phyloP scores from a whole-genome alignment of 177 flowering plant genomes.

The Vitis hybrid region DNA sequence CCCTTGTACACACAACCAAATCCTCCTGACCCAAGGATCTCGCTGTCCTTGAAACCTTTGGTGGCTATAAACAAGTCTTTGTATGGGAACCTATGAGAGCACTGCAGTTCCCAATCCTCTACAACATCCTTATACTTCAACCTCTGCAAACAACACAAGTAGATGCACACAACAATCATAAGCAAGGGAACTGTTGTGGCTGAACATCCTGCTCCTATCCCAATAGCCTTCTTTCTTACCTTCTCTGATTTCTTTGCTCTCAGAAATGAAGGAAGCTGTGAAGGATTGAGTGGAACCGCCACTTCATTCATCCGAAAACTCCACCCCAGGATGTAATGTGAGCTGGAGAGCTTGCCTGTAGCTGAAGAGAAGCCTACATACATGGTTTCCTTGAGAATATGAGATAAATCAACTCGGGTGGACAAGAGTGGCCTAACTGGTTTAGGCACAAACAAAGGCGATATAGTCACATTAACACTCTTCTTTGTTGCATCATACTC shows the following conservation, averaged over 20 bases:
- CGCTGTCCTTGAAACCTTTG: constrained; percentile 44
- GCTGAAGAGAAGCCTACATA: constrained; percentile 59
- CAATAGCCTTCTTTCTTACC: too few relatives aligned
- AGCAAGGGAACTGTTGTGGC: too few relatives aligned
- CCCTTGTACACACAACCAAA: constrained; percentile 67
- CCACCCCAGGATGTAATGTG: constrained; percentile 59
- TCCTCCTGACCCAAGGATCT: constrained; percentile 52
- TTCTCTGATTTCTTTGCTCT: too few relatives aligned
- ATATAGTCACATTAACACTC: constrained; percentile 23
- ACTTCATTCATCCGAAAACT: constrained; percentile 29
- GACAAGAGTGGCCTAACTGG: constrained; percentile 27
- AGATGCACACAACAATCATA: too few relatives aligned
- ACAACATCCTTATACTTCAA: constrained; percentile 41
- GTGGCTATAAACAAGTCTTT: constrained; percentile 48
- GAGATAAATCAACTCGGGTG: constrained; percentile 9
- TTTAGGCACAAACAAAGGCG: not conserved
- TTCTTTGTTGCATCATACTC: constrained; percentile 21
- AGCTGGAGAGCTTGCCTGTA: constrained; percentile 24
- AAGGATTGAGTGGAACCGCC: too few relatives aligned
- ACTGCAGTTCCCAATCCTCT: constrained; percentile 61
- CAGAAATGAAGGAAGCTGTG: too few relatives aligned
- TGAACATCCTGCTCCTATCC: too few relatives aligned
- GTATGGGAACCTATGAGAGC: constrained; percentile 55
- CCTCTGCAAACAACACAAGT: constrained; percentile 38
- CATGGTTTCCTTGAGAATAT: constrained; percentile 26